Base-by-base conservation (phyloP, 1,139 yeast species). In the Geotrichum restrictum region DNA sequence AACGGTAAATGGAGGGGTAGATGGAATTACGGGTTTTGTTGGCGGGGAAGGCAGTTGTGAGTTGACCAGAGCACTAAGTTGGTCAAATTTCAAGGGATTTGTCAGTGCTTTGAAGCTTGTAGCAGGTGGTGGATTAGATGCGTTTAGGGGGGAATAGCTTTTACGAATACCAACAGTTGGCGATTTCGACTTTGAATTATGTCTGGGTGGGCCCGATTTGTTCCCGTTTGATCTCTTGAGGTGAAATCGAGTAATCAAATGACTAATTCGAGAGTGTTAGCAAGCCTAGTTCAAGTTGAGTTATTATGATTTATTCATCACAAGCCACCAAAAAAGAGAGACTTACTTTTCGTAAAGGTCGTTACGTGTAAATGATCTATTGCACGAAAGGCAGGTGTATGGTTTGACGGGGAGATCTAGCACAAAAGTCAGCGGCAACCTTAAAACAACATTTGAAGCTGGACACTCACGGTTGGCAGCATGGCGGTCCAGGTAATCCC, bases 401-500 rank as follows among this genome's bases (percentile, higher is more conserved):
- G 56, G 56, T 27, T 53, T 53, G 5, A 53, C 51, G 11, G 54
- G 54, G 13, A 53, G 42, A 31, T 53, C 56, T 53, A 21, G n/a
- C n/a, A n/a, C n/a, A n/a, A 6, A 24, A 24, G 8, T 24, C 29
- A 22, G 6, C 11, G 24, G 16, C 22, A 21, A 39, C 36, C 16
- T 31, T 42, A 13, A 4, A n/a, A n/a, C n/a, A n/a, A 6, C 8
- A 32, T 1, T 22, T 3, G 19, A 37, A 13, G 24, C n/a, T 21
- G n/a, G 19, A 14, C 27, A 57, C 64, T 39, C 46, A 62, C 64
- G 72, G 55, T 69, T 69, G 3, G 68, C 68, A 14, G 71, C 61
- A 55, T 69, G 73, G 16, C 73, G 62, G 19, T 66, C 67, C 27
- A 69, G 62, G 54, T 69, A 69, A 56, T 69, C 73, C 11, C 69